phyloP scores from a whole-genome alignment of 257 asterid species.

The Solanum sitiens region DNA sequence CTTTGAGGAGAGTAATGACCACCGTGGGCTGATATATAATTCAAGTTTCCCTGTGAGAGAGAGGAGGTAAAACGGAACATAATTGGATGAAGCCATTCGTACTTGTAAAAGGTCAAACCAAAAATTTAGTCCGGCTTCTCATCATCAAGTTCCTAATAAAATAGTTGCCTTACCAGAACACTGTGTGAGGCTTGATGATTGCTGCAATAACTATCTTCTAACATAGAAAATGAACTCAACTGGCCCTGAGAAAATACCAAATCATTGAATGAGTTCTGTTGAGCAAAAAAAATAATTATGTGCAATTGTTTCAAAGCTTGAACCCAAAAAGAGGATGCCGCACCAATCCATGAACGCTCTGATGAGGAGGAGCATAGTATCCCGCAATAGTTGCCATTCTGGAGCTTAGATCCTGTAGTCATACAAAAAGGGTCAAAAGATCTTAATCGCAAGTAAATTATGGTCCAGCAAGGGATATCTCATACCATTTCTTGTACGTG shows the following conservation, averaged over 20 bases:
- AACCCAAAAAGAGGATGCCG: background rate
- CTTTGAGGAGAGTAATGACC: constrained; percentile 12
- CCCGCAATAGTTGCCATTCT: constrained; percentile 12
- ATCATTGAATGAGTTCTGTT: background rate
- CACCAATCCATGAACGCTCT: constrained; percentile 19
- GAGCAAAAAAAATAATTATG: background rate
- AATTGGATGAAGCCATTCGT: background rate
- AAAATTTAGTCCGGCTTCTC: background rate
- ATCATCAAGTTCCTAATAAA: background rate
- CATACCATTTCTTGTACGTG: constrained; percentile 24
- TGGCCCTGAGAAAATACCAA: constrained; percentile 15
- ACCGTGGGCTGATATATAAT: constrained; percentile 5
- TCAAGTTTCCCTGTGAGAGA: constrained; percentile 15
- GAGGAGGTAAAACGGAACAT: background rate
- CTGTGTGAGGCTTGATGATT: constrained; percentile 20
- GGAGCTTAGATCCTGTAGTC: constrained; percentile 11
- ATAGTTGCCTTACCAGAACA: constrained; percentile 15
- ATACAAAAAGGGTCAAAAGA: background rate
- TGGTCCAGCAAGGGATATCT: background rate
- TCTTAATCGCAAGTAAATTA: background rate
- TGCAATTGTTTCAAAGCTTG: background rate
- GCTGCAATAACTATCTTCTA: constrained; percentile 21
- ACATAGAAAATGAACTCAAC: constrained; percentile 15
- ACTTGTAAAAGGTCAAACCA: background rate
- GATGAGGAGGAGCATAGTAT: constrained; percentile 14